Conservation (phyloP, 495 filamentous ascomycete genomes). For the Pyrenula aspistea region DNA sequence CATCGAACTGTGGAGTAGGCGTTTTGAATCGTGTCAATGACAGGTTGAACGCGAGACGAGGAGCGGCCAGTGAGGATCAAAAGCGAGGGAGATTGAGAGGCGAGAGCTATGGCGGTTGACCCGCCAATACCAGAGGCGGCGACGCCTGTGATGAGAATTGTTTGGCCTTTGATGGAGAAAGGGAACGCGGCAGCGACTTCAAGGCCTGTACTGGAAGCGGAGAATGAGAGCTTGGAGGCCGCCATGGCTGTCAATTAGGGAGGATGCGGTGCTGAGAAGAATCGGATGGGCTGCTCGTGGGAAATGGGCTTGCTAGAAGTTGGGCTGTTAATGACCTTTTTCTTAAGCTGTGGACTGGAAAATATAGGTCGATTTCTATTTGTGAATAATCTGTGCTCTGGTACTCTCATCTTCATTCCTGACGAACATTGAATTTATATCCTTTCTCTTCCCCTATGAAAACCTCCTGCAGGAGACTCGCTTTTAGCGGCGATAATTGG, state of each 20-base stretch:
- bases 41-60: conserved; percentile 20
- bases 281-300: too few species aligned
- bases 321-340: too few species aligned
- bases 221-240: background rate
- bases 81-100: conserved; percentile 32
- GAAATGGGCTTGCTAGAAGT: too few species aligned
- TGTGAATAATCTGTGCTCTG: background rate
- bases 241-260: too few species aligned
- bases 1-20: conserved; percentile 16
- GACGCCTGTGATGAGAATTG: conserved; percentile 37
- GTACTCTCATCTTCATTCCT: background rate
- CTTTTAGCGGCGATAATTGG: background rate
- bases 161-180: conserved; percentile 21
- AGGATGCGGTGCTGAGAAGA: too few species aligned
- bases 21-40: conserved; percentile 20
- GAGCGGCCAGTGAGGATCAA: conserved; percentile 45
- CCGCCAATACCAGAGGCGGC: conserved; percentile 33
- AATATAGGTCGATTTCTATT: too few species aligned
- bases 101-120: conserved; percentile 31
- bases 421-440: background rate
- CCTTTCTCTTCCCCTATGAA: background rate
- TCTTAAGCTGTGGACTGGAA: too few species aligned
- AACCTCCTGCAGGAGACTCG: background rate
- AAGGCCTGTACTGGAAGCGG: conserved; percentile 11
- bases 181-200: conserved; percentile 19